Evolutionary conservation across 129 eudicot genomes (phyloP), one percentile per base, ranked within the genome.

Genomic region (Arctium minus): DNA sequence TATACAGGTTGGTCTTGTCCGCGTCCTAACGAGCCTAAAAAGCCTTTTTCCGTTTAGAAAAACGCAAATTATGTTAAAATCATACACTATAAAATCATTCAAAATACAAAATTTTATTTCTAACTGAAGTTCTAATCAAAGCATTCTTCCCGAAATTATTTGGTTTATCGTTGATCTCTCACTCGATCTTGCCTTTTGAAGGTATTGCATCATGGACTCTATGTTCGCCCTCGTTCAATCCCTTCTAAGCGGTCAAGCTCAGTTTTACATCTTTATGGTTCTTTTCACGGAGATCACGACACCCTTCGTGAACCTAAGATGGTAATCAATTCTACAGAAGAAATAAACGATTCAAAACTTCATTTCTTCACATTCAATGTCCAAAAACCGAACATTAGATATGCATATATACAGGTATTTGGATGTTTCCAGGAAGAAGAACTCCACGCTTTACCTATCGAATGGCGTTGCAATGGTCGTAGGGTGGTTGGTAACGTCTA

Each of bases 171-270:
- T 31, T 39, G 1, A 48, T 86, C 8, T 31, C 46, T 56, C 36
- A 50, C 65, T 56, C 27, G 8, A 76, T 84, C 40, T 37, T 68
- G 76, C 11, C 30, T 82, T 37, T 44, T 76, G 80, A 46, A 93
- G 98, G 72, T 93, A 32, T 82, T 93, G 53, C 98, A 93, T 85
- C 98, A 93, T 71, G 98, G 94, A 33, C 98, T 93, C 98, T 1
- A 72, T 91, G 87, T 84, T 85, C 60, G 87, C 97, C 39, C 84
- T 93, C 68, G 22, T 85, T 84, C 94, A 85, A 42, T 80, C 98
- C 53, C 92, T 93, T 74, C 73, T 91, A 84, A 90, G 90, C 33
- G 97, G 98, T 18, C 94, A 90, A 88, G 97, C 87, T 38, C 98
- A 86, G 79, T 60, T 91, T 67, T 91, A 93, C 85, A 91, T 93